Base-by-base conservation (phyloP, 164 flowering plant species). In the Vitis rupestris region DNA sequence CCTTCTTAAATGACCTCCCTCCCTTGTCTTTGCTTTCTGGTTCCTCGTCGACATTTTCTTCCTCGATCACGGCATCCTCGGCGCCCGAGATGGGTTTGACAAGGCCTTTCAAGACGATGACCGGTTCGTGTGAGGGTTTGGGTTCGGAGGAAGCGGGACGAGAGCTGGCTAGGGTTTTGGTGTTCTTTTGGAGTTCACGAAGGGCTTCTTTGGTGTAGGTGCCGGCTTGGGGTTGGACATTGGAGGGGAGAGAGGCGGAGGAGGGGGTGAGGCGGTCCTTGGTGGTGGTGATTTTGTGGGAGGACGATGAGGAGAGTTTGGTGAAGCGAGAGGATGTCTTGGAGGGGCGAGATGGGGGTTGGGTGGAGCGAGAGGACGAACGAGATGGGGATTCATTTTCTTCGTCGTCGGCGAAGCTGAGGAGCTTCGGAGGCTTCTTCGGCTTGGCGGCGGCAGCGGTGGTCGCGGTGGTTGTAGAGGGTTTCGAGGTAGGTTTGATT, bases 371-470 rank as follows among this genome's bases (percentile, higher is more conserved):
- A 54, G 90, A 76, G 19, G 81, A 71, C 3, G 79, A 64, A 37
- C 78, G 83, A 23, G 79, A 63, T 48, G 74, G 81, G 14, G 81
- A 54, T 44, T 74, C 82, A 37, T 66, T 70, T 2, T 83, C 91
- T 55, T 92, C 99, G 61, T 93, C 99, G 71, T 89, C 96, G 52
- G 91, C 94, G 81, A 95, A 95, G 78, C 94, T 88, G 11, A 95
- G 91, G 58, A 85, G 95, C 72, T 81, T 89, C 47, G 83, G 79
- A 5, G 70, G 75, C 63, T 82, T 85, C 61, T 85, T 86, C 48
- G 83, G 57, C n/a, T 74, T 76, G 30, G 73, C 9, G 60, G 75
- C 49, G 55, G 78, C 13, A 63, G 59, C 2, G n/a, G 65, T 17
- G 67, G 73, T 8, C 11, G 65, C 31, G 67, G 75, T 8, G 10